These are phyloP conservation scores for Coleophoma cylindrospora DNA, from an alignment of 2,329 filamentous ascomycete genomes.

Conservation along the genomic window DNA sequence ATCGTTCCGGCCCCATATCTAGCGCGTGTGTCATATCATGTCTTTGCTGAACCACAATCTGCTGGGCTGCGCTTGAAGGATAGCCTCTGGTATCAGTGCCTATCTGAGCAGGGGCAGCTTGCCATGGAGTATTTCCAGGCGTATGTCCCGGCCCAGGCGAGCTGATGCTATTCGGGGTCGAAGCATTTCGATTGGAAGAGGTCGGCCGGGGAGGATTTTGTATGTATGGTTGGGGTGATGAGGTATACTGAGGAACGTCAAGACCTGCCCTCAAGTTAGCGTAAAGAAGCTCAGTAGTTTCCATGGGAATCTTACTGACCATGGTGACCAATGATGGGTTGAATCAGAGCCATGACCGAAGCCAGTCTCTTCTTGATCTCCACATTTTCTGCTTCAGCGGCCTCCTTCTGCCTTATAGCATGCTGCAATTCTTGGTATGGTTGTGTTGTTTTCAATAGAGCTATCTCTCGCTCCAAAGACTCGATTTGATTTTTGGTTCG, in stretches of 20 bases:
- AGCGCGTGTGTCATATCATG: constrained; percentile 48
- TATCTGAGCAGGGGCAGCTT: constrained; percentile 22
- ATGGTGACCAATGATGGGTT: constrained; percentile 44
- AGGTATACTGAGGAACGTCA: constrained; percentile 7
- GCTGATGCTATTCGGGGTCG: constrained; percentile 33
- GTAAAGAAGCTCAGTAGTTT: too few relatives aligned
- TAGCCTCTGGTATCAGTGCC: constrained; percentile 19
- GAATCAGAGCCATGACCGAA: constrained; percentile 57
- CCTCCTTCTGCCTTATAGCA: constrained; percentile 70
- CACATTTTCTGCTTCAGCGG: constrained; percentile 72
- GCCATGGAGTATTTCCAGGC: constrained; percentile 21
- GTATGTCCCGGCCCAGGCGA: constrained; percentile 28
- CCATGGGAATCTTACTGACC: constrained; percentile 16
- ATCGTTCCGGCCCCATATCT: constrained; percentile 58
- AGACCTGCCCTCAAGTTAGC: too few relatives aligned
- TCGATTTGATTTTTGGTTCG: constrained; percentile 87
- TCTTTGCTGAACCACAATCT: constrained; percentile 35
- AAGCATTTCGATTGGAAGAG: constrained; percentile 27
- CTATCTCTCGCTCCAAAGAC: constrained; percentile 67
- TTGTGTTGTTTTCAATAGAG: constrained; percentile 69
- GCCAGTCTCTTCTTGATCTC: constrained; percentile 68
- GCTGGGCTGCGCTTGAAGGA: constrained; percentile 28
- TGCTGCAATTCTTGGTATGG: constrained; percentile 80
- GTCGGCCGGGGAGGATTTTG: constrained; percentile 18
- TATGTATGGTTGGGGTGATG: constrained; percentile 15